phyloP scores from a whole-genome alignment of 352 stramenopile genomes.

The Pythium coloratum region DNA sequence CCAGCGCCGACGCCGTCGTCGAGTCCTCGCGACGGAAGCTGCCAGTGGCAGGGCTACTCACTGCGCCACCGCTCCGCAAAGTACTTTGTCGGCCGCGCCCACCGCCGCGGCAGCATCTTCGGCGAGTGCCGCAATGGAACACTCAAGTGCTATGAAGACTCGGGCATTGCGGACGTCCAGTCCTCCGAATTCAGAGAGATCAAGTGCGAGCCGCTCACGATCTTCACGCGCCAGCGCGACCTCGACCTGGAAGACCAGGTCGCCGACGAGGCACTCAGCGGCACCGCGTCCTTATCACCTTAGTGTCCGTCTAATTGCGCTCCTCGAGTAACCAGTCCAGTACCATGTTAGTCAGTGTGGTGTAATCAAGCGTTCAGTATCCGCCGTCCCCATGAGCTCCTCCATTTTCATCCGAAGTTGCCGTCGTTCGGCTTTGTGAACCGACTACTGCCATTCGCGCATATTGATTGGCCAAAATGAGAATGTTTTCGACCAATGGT shows the following conservation, averaged over 20 bases:
- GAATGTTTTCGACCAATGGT: conserved; percentile 1
- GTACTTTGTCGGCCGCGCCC: conserved; percentile 22
- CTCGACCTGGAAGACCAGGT: conserved; percentile 11
- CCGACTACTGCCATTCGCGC: neutral
- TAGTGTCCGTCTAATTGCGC: neutral
- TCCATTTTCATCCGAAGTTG: neutral
- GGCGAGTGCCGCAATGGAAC: conserved; percentile 16
- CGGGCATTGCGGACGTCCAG: conserved; percentile 11
- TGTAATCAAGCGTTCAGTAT: neutral
- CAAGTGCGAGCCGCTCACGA: neutral
- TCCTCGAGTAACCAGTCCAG: neutral
- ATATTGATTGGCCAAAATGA: conserved; percentile 6
- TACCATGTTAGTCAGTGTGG: neutral
- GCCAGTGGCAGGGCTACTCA: conserved; percentile 4
- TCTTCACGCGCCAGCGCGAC: conserved; percentile 9
- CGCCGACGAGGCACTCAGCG: neutral
- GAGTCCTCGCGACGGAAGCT: neutral
- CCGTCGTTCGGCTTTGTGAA: neutral
- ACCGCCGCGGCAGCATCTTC: conserved; percentile 22
- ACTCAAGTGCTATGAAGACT: conserved; percentile 25
- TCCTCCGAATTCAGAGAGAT: neutral
- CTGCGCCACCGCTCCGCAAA: conserved; percentile 11
- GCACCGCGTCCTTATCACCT: neutral
- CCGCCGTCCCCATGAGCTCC: neutral
- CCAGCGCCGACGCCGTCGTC: neutral